Evolutionary conservation across 768 basidiomycete species (phyloP).

Genomic region (Collybia sordida): DNA sequence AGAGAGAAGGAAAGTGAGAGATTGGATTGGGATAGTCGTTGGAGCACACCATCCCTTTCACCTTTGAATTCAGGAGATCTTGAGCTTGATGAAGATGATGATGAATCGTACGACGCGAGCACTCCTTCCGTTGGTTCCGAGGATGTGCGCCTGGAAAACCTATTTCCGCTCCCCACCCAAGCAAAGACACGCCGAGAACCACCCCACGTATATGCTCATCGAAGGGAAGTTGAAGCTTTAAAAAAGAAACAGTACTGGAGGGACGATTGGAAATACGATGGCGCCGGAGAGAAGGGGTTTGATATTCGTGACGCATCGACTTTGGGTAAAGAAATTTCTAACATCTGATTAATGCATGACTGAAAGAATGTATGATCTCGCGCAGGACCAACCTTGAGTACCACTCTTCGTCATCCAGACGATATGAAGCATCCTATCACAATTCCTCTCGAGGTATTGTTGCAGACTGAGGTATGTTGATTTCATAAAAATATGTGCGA

Average conservation of each 20-base stretch:
- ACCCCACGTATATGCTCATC: conserved; percentile 41
- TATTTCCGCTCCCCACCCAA: neutral
- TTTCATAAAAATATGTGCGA: neutral
- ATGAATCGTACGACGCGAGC: neutral
- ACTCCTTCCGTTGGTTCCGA: neutral
- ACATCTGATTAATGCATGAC: neutral
- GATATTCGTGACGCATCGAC: conserved; percentile 72
- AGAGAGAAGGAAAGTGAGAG: conserved; percentile 20
- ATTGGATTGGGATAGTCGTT: conserved; percentile 40
- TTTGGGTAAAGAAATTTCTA: conserved; percentile 44
- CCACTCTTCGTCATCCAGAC: conserved; percentile 5
- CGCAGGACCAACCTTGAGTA: conserved; percentile 16
- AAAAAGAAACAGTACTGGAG: conserved; percentile 74
- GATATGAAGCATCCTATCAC: neutral
- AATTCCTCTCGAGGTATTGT: conserved; percentile 12
- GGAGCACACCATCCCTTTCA: conserved; percentile 68
- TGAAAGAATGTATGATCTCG: neutral
- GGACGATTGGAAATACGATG: conserved; percentile 54
- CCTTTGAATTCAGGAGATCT: conserved; percentile 59
- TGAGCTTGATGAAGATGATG: conserved; percentile 25
- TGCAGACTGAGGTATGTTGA: conserved; percentile 15
- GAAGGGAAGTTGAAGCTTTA: conserved; percentile 62
- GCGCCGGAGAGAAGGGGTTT: conserved; percentile 41
- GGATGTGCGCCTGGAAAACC: neutral
- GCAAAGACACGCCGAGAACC: conserved; percentile 11